phyloP scores from a whole-genome alignment of 73 alveolate genomes.

The Stentor roeselii region DNA sequence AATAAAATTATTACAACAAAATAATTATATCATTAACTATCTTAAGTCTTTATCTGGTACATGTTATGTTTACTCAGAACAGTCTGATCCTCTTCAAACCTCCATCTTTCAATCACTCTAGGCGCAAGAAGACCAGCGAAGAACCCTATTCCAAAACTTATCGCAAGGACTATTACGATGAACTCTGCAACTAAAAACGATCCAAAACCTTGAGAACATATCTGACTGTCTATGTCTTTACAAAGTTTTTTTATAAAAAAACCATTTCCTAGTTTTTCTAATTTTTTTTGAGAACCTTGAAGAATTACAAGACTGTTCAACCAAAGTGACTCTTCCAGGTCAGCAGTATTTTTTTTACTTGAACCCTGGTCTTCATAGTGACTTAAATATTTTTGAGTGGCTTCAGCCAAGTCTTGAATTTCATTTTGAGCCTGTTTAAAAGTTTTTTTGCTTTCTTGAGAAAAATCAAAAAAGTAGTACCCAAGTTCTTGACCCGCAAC shows the following conservation, averaged over 20 bases:
- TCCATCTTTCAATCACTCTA: constrained; percentile 1
- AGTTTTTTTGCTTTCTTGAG: neutral
- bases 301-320: neutral
- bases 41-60: neutral
- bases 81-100: constrained; percentile 3
- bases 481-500: neutral
- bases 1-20: too few relatives aligned
- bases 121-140: constrained; percentile 11
- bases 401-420: neutral
- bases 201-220: neutral
- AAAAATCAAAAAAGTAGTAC: neutral
- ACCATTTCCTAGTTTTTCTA: neutral
- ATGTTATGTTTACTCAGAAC: neutral
- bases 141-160: neutral
- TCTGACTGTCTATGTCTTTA: neutral
- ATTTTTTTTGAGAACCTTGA: neutral
- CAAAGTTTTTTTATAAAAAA: neutral
- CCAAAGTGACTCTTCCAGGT: neutral
- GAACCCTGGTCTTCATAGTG: neutral
- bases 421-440: neutral
- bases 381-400: neutral
- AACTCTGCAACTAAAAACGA: neutral
- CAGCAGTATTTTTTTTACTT: neutral
- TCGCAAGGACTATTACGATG: neutral
- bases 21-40: too few relatives aligned